These are phyloP conservation scores for Penicillium flavigenum DNA, from an alignment of 495 filamentous ascomycete species.

Conservation along the genomic window DNA sequence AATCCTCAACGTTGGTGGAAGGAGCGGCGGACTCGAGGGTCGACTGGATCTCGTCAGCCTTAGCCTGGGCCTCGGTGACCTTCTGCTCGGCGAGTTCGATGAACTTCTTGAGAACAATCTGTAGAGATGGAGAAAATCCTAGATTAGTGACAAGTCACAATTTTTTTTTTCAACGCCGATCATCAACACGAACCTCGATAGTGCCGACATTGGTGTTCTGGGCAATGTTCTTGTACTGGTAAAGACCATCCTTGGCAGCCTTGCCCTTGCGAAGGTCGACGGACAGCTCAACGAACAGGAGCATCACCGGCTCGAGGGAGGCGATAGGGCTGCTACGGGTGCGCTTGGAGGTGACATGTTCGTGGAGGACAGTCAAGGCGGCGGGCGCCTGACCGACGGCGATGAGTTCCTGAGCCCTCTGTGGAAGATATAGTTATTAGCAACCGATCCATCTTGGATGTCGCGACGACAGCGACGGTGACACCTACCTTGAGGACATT, in stretches of 20 bases:
- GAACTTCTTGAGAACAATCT: constrained; percentile 89
- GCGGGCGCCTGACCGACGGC: constrained; percentile 90
- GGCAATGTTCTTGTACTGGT: constrained; percentile 99
- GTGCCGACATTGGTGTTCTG: constrained; percentile 98
- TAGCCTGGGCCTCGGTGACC: constrained; percentile 92
- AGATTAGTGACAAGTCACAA: constrained; percentile 18
- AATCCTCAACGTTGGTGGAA: constrained; percentile 81
- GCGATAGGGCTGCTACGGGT: constrained; percentile 96
- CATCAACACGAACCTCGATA: constrained; percentile 58
- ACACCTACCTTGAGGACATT: constrained; percentile 85
- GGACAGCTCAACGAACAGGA: constrained; percentile 92
- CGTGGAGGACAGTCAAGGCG: constrained; percentile 91
- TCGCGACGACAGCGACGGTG: constrained; percentile 12
- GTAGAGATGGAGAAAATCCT: constrained; percentile 42
- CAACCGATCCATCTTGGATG: constrained; percentile 9
- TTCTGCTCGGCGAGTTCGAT: constrained; percentile 96
- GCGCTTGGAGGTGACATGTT: constrained; percentile 97
- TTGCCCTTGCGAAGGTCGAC: constrained; percentile 97
- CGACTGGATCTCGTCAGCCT: constrained; percentile 92
- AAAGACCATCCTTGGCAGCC: constrained; percentile 95
- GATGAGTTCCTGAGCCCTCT: constrained; percentile 96
- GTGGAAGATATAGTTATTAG: constrained; percentile 19
- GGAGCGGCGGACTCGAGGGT: constrained; percentile 69
- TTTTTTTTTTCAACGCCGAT: constrained; percentile 40
- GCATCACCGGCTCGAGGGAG: constrained; percentile 96